Conservation (phyloP, 1,284 basidiomycete genomes). For the Rhodotorula sp. region DNA sequence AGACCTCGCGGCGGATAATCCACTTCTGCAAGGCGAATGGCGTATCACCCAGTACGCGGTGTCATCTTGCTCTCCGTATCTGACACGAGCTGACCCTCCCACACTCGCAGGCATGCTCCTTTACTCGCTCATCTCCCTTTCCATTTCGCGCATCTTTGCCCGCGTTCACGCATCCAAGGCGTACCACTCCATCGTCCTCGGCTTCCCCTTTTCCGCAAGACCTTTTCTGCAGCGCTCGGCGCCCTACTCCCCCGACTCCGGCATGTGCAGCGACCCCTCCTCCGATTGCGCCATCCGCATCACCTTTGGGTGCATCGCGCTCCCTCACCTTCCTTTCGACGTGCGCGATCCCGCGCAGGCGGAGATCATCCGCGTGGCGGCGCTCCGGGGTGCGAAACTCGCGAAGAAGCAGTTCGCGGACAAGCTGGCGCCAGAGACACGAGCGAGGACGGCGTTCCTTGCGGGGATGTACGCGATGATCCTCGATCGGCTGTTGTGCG, state of each 20-base stretch:
- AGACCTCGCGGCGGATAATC: constrained; percentile 3
- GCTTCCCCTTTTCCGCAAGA: constrained; percentile 34
- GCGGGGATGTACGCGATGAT: constrained; percentile 13
- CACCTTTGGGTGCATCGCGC: constrained; percentile 27
- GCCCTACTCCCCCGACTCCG: neutral
- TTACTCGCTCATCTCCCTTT: constrained; percentile 30
- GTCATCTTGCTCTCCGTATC: neutral
- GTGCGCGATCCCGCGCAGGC: neutral
- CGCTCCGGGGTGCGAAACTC: constrained; percentile 16
- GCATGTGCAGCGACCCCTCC: constrained; percentile 13
- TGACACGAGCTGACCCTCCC: neutral
- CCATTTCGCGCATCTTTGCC: constrained; percentile 20
- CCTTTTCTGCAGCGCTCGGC: constrained; percentile 11
- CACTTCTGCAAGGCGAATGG: constrained; percentile 10
- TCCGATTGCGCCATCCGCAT: constrained; percentile 37
- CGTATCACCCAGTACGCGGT: constrained; percentile 23
- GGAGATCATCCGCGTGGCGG: neutral
- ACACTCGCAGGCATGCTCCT: constrained; percentile 33
- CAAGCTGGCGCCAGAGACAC: neutral
- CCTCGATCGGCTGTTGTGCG: constrained; percentile 30
- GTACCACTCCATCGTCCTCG: constrained; percentile 33
- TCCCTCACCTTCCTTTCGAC: constrained; percentile 14
- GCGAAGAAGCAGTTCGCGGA: constrained; percentile 27
- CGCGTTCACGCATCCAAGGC: neutral
- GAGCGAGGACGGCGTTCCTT: constrained; percentile 6